Base-by-base conservation (phyloP, 257 asterid genomes). In the Solanum tacnaense region DNA sequence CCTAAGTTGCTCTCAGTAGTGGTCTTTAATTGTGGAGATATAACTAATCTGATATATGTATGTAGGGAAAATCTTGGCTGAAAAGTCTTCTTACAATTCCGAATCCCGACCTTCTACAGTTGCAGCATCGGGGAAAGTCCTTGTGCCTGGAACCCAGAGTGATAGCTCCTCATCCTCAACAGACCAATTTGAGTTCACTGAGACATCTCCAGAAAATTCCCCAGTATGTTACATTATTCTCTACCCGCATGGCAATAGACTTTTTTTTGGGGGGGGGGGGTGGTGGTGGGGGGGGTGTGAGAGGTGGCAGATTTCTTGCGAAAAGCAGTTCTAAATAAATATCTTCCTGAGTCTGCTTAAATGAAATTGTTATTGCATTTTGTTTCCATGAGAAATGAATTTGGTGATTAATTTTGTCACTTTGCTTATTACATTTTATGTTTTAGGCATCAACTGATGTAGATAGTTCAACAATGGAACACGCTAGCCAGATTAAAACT, bases 41-140 rank as follows among this genome's bases (percentile, higher is more conserved):
- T 58, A 10, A 88, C 89, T 91, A 67, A 90, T 86, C 44, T 86
- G 90, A 52, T 88, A 84, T 84, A 86, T 89, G 88, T 87, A 89
- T 92, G 92, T 90, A 95, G 99, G 99, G 92, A 95, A 90, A 93
- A 89, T 92, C 49, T 90, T 91, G 91, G 92, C 92, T 88, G 94
- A 90, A 86, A 94, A 93, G 91, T 44, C 95, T 13, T 87, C 93
- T 21, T 88, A 70, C 72, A 93, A 95, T 78, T 90, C 96, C 79
- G 92, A 92, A 49, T 89, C 90, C 84, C 92, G 91, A 86, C 93
- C 97, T 73, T 91, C 94, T 52, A 87, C 90, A 71, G 95, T 92
- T 84, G 93, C 95, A 49, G 92, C 95, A 87, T 92, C 99, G 7
- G 96, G 91, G 88, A 95, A 97, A 90, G 92, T 94, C 88, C 98